Evolutionary conservation across 106 monocot species (phyloP), one percentile per base, ranked within the genome.

Genomic region (Platanthera guangdongensis): DNA sequence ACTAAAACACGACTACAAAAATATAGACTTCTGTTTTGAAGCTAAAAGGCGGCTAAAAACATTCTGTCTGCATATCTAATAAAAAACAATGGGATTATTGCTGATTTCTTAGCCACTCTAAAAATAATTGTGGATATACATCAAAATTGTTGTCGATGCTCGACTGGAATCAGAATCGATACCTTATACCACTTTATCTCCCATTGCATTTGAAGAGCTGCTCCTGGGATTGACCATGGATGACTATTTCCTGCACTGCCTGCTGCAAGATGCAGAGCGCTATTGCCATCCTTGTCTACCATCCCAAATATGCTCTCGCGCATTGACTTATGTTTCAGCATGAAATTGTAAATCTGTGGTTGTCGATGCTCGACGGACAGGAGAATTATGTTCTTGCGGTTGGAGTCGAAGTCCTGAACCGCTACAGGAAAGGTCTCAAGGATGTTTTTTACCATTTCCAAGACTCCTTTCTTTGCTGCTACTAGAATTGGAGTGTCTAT

Each of bases 141-240:
- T 53, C 52, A 53, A 53, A 53, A 53, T 53, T 53, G 52, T 53
- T 53, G 52, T 53, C 9, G 39, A 39, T 39, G 39, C 39, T 53
- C 14, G 9, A 53, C 52, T 0, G 52, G 3, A 9, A 53, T 14
- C 14, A 53, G 52, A 53, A 77, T 12, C 47, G 13, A 12, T 72
- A 79, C 79, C 79, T 73, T 73, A 60, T 62, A 79, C 79, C 79
- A 79, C 30, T 73, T 79, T 14, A 75, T 79, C 55, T 83, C 83
- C 79, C 83, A 83, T 10, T 83, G 77, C 69, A 57, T 79, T 51
- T 79, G 79, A 21, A 72, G 79, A 30, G 79, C 83, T 4, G 79
- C 75, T 55, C 83, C 83, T 5, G 82, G 83, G 13, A 79, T 67
- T 52, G 3, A 10, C 83, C 83, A 79, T 5, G 75, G 83, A 1